Conservation (phyloP, 1,284 basidiomycete genomes). For the Laetiporus sulphureus region DNA sequence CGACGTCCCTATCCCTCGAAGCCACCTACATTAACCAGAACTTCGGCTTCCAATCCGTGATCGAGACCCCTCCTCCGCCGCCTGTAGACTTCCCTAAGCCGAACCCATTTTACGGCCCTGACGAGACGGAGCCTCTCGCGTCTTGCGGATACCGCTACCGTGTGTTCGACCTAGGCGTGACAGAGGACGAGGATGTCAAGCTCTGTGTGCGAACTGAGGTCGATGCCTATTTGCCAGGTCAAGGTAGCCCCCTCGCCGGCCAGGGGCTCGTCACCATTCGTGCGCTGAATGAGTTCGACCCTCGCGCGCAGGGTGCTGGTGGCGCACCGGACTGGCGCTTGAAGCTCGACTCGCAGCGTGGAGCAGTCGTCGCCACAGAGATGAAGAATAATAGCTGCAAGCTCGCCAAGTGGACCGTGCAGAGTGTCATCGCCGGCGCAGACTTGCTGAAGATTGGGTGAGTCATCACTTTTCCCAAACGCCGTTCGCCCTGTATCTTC, state of each 20-base stretch:
- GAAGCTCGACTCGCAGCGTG: conserved; percentile 93
- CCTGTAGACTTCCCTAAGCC: conserved; percentile 73
- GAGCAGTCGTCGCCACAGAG: conserved; percentile 97
- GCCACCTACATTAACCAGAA: conserved; percentile 99
- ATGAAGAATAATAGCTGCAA: conserved; percentile 99
- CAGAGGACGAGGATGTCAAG: conserved; percentile 87
- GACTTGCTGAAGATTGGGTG: conserved; percentile 98
- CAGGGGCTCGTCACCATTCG: conserved; percentile 87
- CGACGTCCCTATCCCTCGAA: conserved; percentile 91
- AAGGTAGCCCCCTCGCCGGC: conserved; percentile 61
- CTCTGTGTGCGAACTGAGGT: conserved; percentile 95
- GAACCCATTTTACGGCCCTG: conserved; percentile 94
- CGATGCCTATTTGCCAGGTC: conserved; percentile 77
- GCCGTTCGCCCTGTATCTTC: neutral
- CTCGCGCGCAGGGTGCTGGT: conserved; percentile 84
- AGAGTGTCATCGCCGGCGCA: conserved; percentile 92
- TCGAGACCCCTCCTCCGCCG: conserved; percentile 59
- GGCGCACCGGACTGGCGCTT: conserved; percentile 96
- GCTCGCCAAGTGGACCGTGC: conserved; percentile 95
- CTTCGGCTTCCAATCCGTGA: conserved; percentile 94
- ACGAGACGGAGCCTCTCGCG: conserved; percentile 92
- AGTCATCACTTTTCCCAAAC: conserved; percentile 26
- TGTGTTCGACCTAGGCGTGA: conserved; percentile 88
- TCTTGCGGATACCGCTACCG: conserved; percentile 97
- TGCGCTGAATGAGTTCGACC: conserved; percentile 96